phyloP scores from a whole-genome alignment of 169 alveolate genomes.

The Cryptosporidium ubiquitum region DNA sequence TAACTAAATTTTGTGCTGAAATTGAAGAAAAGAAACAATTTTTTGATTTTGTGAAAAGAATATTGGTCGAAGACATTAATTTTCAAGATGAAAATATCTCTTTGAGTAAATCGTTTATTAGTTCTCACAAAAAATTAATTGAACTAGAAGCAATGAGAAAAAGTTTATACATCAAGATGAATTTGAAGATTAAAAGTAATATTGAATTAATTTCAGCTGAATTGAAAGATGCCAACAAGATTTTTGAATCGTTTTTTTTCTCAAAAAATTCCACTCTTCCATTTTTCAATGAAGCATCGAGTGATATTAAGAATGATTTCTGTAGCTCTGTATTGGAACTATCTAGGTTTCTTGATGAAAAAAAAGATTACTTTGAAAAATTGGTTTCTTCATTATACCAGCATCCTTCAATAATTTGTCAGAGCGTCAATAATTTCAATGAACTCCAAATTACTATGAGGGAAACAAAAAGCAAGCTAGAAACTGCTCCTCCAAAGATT shows the following conservation, averaged over 20 bases:
- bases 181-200: neutral
- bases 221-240: neutral
- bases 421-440: neutral
- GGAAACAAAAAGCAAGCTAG: constrained; percentile 31
- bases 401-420: constrained; percentile 31
- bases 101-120: neutral
- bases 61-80: neutral
- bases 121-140: neutral
- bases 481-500: constrained; percentile 17
- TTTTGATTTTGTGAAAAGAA: neutral
- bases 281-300: neutral
- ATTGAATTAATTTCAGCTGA: neutral
- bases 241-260: constrained; percentile 5
- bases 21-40: constrained; percentile 7
- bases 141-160: constrained; percentile 4
- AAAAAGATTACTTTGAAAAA: neutral
- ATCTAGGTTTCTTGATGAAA: neutral
- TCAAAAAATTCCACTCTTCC: neutral
- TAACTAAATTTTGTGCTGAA: neutral
- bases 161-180: neutral
- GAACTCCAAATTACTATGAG: constrained; percentile 37
- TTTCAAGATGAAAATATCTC: neutral
- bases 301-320: neutral
- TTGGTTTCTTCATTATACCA: constrained; percentile 27
- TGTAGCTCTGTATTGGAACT: neutral